Percentiles rank a stretch among this genome's conserved stretches.
phyloP scores from a whole-genome alignment of 1,284 basidiomycete species.

The Lignosus rhinocerotis region DNA sequence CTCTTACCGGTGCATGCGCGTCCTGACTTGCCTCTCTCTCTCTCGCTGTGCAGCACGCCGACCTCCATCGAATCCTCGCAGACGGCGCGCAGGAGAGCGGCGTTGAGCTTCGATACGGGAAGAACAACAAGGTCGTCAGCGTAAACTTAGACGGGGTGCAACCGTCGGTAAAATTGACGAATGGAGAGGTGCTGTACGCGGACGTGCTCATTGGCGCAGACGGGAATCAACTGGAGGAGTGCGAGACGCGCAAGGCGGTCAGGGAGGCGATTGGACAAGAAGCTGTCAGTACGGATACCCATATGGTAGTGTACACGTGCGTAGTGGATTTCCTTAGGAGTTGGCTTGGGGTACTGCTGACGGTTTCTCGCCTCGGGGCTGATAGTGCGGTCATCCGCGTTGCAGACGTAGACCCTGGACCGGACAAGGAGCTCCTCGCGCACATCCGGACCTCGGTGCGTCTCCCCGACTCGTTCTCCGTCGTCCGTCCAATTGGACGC shows the following conservation, averaged over 20 bases:
- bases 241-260: slow-evolving; percentile 26
- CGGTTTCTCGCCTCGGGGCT: too few species aligned
- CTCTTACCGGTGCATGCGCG: background rate
- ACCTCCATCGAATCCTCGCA: slow-evolving; percentile 27
- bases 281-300: slow-evolving; percentile 5
- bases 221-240: slow-evolving; percentile 19
- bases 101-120: slow-evolving; percentile 18
- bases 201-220: slow-evolving; percentile 37
- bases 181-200: slow-evolving; percentile 30
- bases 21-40: background rate
- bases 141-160: slow-evolving; percentile 14
- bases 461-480: background rate
- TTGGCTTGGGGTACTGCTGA: background rate
- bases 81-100: slow-evolving; percentile 27
- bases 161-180: slow-evolving; percentile 29
- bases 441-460: slow-evolving; percentile 13
- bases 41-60: slow-evolving; percentile 25
- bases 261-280: slow-evolving; percentile 19
- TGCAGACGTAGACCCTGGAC: slow-evolving; percentile 8
- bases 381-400: slow-evolving; percentile 21
- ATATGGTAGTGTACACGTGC: slow-evolving; percentile 23
- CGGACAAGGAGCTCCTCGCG: slow-evolving; percentile 19
- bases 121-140: slow-evolving; percentile 14
- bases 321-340: slow-evolving; percentile 6
- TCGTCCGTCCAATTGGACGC: background rate